Base-by-base conservation (phyloP, 2,329 filamentous ascomycete genomes). In the Aspergillus thermomutatus region DNA sequence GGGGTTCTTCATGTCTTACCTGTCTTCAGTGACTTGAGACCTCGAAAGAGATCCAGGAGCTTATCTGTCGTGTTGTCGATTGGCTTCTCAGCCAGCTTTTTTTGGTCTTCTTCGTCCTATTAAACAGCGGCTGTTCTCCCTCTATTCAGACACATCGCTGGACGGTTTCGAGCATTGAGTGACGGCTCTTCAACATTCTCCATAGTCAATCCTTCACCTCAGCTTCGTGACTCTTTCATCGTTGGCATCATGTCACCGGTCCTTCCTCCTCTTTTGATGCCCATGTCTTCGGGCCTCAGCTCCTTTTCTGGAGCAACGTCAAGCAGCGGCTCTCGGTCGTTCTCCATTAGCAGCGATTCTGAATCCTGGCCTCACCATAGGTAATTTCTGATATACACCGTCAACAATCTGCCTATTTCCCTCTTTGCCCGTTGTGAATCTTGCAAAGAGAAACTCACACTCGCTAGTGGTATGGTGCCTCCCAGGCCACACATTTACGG, bases 321-420 rank as follows among this genome's bases (percentile, higher is more conserved):
- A 57, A 64, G 63, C 41, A 64, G 69, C 40, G 65, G 69, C 51
- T 67, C 68, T 52, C 66, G 66, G 53, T 68, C 66, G 52, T 64
- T 66, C 50, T 66, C 72, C 21, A 57, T 66, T 50, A 67, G 65
- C 59, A 62, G 66, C 55, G 68, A 68, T 59, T 61, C 69, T 43
- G 70, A 74, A 55, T 60, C 66, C 43, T 67, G 69, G 61, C 68
- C 68, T 66, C 69, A 67, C 59, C 64, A 68, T 56, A 74, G 72
- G 72, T 74, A 54, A 72, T 71, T 69, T 65, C 52, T 56, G 60
- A 59, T 49, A 58, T 49, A 59, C 52, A 61, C 53, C 46, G 53
- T 47, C 40, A 54, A 57, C 40, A 21, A 41, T 52, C 14, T 37
- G 5, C 23, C 28, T 25, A 47, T 45, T 37, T 40, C 41, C 48